Percentiles rank a stretch among this genome's conserved stretches.
phyloP scores from a whole-genome alignment of 139 green algal species.

The Coelastrella sp. region DNA sequence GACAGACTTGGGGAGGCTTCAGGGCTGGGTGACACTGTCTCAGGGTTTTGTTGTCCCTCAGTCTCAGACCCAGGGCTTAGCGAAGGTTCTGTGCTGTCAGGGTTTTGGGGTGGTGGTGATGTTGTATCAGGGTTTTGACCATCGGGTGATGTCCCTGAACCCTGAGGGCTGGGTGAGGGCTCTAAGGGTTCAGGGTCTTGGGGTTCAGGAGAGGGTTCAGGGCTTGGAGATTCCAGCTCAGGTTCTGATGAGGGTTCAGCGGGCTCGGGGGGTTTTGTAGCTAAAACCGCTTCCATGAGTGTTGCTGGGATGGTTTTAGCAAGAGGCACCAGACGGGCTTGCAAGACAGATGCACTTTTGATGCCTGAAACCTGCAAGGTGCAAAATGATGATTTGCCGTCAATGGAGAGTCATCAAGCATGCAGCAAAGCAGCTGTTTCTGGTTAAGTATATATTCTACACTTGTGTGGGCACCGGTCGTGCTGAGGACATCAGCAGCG shows the following conservation, averaged over 20 bases:
- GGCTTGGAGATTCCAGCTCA: neutral
- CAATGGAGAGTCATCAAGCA: neutral
- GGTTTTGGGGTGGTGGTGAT: too few relatives aligned
- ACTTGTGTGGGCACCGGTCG: too few relatives aligned
- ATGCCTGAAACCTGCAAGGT: constrained; percentile 15
- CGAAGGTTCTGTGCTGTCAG: neutral
- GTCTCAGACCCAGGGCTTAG: neutral
- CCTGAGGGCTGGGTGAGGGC: neutral
- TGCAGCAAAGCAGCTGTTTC: neutral
- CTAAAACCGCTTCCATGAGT: neutral
- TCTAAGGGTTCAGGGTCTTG: neutral
- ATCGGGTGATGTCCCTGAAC: neutral
- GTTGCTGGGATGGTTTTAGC: neutral
- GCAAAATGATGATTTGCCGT: neutral
- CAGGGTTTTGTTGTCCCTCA: too few relatives aligned
- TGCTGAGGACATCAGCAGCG: too few relatives aligned
- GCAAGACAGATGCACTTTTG: neutral
- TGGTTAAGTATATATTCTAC: neutral
- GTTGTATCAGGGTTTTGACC: too few relatives aligned
- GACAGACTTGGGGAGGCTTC: neutral
- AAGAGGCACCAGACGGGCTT: neutral
- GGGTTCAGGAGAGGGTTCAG: neutral
- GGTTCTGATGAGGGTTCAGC: neutral
- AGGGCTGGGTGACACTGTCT: neutral
- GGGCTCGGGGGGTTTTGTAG: neutral